These are phyloP conservation scores for Nemania diffusa DNA, from an alignment of 2,329 filamentous ascomycete genomes.

Conservation along the genomic window DNA sequence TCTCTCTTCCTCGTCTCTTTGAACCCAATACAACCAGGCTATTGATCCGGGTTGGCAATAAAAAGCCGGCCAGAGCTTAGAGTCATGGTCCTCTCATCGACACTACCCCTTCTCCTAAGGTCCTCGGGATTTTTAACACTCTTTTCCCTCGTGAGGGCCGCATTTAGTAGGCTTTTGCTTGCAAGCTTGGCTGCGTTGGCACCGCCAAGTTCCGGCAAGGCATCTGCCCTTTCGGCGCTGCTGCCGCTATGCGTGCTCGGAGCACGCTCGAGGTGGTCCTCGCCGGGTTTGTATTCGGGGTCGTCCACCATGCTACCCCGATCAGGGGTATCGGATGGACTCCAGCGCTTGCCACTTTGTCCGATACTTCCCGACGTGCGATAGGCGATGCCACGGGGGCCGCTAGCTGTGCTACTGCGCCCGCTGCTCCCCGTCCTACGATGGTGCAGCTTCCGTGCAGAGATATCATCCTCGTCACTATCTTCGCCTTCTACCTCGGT, in stretches of 20 bases:
- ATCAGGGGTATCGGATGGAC: constrained; percentile 67
- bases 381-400: constrained; percentile 60
- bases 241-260: constrained; percentile 65
- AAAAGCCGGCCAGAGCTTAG: constrained; percentile 79
- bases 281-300: constrained; percentile 49
- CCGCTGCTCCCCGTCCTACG: constrained; percentile 80
- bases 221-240: constrained; percentile 70
- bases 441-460: constrained; percentile 66
- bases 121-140: constrained; percentile 76
- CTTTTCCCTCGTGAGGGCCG: constrained; percentile 70
- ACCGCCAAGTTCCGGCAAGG: constrained; percentile 63
- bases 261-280: constrained; percentile 50
- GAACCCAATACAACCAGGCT: constrained; percentile 2
- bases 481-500: constrained; percentile 93
- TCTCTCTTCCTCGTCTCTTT: neutral
- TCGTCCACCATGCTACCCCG: constrained; percentile 62
- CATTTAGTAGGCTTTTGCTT: constrained; percentile 67
- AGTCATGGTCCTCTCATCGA: constrained; percentile 83
- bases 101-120: constrained; percentile 79
- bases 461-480: constrained; percentile 76
- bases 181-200: constrained; percentile 61
- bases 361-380: constrained; percentile 62
- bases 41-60: constrained; percentile 83
- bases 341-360: constrained; percentile 58
- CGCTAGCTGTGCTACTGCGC: constrained; percentile 72